Evolutionary conservation across 1,284 basidiomycete species (phyloP), one percentile per base, ranked within the genome.

Genomic region (Puccinia polysora): DNA sequence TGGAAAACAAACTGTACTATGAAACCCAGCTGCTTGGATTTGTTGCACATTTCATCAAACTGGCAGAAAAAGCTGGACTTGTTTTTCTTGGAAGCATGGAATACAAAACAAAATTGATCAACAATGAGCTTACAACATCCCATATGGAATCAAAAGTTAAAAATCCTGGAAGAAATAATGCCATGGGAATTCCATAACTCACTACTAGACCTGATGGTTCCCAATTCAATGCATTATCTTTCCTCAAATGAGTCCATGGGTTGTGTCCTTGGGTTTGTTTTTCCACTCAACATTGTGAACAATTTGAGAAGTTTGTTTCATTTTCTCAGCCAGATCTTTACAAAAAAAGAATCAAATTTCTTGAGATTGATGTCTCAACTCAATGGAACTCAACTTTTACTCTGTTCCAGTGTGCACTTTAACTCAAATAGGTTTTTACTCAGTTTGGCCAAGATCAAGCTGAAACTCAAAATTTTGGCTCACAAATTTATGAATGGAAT

Each of bases 21-120:
- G 18, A 38, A 5, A 59, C 34, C n/a, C 12, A 63, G 6, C 38
- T 49, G 15, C 25, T 63, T 4, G 60, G 60, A 6, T 63, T 38
- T 32, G 49, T 63, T 3, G 43, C 60, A 30, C 60, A 63, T 36
- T 28, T 52, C 8, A 64, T 64, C 3, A 52, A 64, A 28, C 23
- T 64, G 4, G 43, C 30, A 34, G 62, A 43, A 23, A 64, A 63
- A 49, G 60, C 60, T 6, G 43, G 43, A 4, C 4, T 63, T 45
- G 56, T 23, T 2, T 32, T 40, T 5, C 56, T 59, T 36, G 56
- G 56, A 23, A 23, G 20, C 6, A 6, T 50, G 7, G 40, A 7
- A 43, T 7, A 43, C 12, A 23, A 50, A 8, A 50, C 10, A 12
- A 50, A 50, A 14, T 8, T 20, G 40, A 18, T 8, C 23, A 20